Evolutionary conservation across 1,284 basidiomycete genomes (phyloP).

Genomic region (Ganoderma sinense): DNA sequence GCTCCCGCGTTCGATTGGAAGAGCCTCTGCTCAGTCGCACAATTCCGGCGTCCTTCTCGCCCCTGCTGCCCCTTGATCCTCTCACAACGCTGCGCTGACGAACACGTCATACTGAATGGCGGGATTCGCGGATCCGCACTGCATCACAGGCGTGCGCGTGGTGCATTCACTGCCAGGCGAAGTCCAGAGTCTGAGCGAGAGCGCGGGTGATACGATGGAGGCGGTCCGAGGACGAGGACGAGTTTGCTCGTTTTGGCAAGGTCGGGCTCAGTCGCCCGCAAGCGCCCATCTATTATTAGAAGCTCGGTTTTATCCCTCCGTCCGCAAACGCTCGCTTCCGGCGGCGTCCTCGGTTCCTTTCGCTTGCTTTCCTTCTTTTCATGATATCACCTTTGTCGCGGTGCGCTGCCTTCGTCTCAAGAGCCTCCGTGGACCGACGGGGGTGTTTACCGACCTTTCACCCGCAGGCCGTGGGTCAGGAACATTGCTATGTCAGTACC

Average conservation of each 20-base stretch:
- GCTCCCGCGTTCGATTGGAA: conserved; percentile 24
- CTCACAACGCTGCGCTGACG: not conserved
- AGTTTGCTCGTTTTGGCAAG: conserved; percentile 9
- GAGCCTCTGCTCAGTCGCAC: conserved; percentile 21
- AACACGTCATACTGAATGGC: not conserved
- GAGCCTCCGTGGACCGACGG: not conserved
- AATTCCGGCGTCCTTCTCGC: conserved; percentile 9
- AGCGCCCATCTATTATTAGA: conserved; percentile 12
- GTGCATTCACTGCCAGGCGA: not conserved
- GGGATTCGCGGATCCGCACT: not conserved
- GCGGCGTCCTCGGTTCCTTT: not conserved
- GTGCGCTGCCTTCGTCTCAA: not conserved
- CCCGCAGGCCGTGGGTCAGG: not conserved
- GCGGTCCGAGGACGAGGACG: conserved; percentile 7
- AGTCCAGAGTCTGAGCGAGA: not conserved
- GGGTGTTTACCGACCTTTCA: not conserved
- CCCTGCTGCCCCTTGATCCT: not conserved
- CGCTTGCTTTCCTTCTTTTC: not conserved
- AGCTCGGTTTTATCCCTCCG: not conserved
- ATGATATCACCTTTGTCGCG: not conserved
- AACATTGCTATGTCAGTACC: not conserved
- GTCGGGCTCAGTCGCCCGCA: not conserved
- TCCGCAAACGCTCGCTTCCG: conserved; percentile 8
- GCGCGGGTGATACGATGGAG: not conserved
- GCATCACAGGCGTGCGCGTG: not conserved